Evolutionary conservation across 2,329 filamentous ascomycete species (phyloP), one percentile per base, ranked within the genome.

Genomic region (Ophiocordyceps robertsii): DNA sequence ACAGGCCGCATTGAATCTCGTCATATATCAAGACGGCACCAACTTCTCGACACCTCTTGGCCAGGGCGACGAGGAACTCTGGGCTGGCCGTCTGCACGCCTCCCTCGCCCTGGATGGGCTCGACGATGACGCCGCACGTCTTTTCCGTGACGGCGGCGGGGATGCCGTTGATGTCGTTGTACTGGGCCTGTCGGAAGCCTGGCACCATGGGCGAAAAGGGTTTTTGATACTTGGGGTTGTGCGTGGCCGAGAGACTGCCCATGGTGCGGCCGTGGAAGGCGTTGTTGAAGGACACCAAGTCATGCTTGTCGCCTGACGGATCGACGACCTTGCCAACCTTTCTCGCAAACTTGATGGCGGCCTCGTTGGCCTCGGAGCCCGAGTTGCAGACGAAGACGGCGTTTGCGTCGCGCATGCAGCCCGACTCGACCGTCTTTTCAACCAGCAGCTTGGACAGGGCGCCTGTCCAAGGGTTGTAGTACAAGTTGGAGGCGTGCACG

Each of bases 201-300:
- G 92, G 90, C 1, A 98, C 69, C 89, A 98, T 95, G 32, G 92
- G 92, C 13, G 85, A 72, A 58, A 98, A 98, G 0, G 92, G 92
- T 52, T 82, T 77, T 66, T 98, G 92, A 65, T 98, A 98, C 63
- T 98, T 98, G 16, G 88, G 86, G 66, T 96, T 98, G 39, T 89
- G 92, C 6, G 92, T 98, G 11, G 92, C 92, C n/a, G 86, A 94
- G 37, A 98, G 68, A 44, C 82, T 80, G 41, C 92, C 92, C 86
- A 96, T 94, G 14, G 92, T 96, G 45, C 92, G 82, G 53, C 92
- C 92, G 63, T 98, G 92, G 72, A 98, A 98, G 33, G 86, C 89
- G 53, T 83, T 82, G 53, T 85, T 68, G 70, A 96, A 98, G 14
- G 87, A 94, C 41, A 96, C 85, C 39, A 98, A 66, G 56, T 95